Percentiles rank a stretch among this genome's conserved stretches.
Conservation (phyloP, 2,329 filamentous ascomycete genomes). For the Thelonectria rubi region DNA sequence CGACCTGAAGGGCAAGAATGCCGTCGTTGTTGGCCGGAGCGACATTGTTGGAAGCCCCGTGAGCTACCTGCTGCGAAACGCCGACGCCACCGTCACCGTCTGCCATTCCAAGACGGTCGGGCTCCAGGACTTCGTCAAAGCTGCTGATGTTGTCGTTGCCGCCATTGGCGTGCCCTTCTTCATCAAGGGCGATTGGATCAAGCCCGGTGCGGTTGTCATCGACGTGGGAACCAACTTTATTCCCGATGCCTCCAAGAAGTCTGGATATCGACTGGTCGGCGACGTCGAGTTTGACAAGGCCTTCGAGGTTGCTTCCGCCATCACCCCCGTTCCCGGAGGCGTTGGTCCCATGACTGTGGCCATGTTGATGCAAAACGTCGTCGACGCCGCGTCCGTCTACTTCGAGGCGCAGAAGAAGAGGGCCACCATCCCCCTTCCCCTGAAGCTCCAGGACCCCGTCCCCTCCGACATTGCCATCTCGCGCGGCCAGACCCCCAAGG, state of each 20-base stretch:
- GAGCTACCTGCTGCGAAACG: conserved; percentile 93
- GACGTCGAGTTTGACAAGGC: conserved; percentile 94
- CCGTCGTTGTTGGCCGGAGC: conserved; percentile 92
- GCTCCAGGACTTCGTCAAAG: conserved; percentile 77
- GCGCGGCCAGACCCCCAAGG: conserved; percentile 88
- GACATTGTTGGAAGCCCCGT: conserved; percentile 98
- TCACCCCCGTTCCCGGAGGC: conserved; percentile 95
- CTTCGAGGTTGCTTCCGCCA: conserved; percentile 84
- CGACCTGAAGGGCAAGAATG: conserved; percentile 86
- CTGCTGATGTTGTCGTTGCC: conserved; percentile 88
- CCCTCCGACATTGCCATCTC: conserved; percentile 97
- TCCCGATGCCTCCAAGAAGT: conserved; percentile 88
- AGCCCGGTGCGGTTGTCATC: conserved; percentile 93
- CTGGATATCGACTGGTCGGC: conserved; percentile 88
- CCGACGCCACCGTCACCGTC: conserved; percentile 94
- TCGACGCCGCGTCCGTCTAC: conserved; percentile 82
- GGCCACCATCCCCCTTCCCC: conserved; percentile 80
- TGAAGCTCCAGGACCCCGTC: conserved; percentile 81
- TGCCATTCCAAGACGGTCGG: conserved; percentile 90
- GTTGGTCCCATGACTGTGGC: conserved; percentile 99
- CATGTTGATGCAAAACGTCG: conserved; percentile 96
- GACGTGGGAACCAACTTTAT: conserved; percentile 98
- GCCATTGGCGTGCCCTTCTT: conserved; percentile 90
- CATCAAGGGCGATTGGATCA: conserved; percentile 95
- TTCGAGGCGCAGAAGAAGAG: conserved; percentile 86